phyloP scores from a whole-genome alignment of 306 rosid species.

The Gastrolobium bilobum region DNA sequence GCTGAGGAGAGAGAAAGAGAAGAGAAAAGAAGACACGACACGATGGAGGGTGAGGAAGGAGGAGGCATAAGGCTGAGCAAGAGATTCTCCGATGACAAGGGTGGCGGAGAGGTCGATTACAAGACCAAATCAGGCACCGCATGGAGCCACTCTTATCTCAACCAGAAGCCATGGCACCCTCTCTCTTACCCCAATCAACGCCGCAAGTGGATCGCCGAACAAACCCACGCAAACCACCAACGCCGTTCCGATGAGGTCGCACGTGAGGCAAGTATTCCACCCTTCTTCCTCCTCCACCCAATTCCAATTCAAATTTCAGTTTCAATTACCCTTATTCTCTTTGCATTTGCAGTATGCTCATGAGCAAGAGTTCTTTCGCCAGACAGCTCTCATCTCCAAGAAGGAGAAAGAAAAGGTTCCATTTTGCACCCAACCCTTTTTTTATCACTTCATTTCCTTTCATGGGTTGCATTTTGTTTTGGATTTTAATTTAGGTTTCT shows the following conservation, averaged over 20 bases:
- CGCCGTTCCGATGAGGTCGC: constrained; percentile 86
- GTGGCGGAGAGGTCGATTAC: constrained; percentile 78
- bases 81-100: constrained; percentile 72
- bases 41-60: constrained; percentile 95
- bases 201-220: constrained; percentile 99
- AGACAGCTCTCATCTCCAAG: constrained; percentile 79
- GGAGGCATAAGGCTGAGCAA: constrained; percentile 81
- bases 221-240: constrained; percentile 70
- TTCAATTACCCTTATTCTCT: constrained; percentile 1
- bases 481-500: not conserved
- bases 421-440: not conserved
- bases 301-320: not conserved
- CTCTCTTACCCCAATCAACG: constrained; percentile 98
- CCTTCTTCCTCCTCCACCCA: not conserved
- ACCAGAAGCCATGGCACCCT: constrained; percentile 99
- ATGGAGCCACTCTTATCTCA: constrained; percentile 93
- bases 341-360: constrained; percentile 72
- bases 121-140: constrained; percentile 91
- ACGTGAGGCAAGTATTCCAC: constrained; percentile 67
- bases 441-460: not conserved
- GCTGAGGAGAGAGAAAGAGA: not conserved
- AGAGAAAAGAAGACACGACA: no score
- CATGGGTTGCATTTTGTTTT: not conserved
- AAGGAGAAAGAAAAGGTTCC: constrained; percentile 91
- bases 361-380: constrained; percentile 96